phyloP scores from a whole-genome alignment of 2,329 filamentous ascomycete species.

The Fusarium annulatum region DNA sequence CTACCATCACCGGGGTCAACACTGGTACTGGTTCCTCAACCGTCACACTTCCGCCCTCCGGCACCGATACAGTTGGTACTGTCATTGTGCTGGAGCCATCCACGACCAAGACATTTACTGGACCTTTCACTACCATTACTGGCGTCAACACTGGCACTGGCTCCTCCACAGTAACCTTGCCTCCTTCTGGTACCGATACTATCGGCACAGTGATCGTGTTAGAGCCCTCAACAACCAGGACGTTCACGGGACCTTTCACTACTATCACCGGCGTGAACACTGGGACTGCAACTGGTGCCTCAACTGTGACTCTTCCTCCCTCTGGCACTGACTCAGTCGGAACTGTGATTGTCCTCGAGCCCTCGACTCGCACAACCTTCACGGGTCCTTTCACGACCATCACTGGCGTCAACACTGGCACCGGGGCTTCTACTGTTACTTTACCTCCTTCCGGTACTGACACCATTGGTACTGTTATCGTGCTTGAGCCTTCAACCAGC shows the following conservation, averaged over 20 bases:
- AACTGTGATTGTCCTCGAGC: not conserved
- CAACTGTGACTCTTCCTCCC: not conserved
- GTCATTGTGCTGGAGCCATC: not conserved
- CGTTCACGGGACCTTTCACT: not conserved
- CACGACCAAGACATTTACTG: not conserved
- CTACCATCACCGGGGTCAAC: not conserved
- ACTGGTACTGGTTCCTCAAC: not conserved
- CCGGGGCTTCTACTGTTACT: not conserved
- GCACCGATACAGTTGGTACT: not conserved
- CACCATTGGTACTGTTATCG: not conserved
- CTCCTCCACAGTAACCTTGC: not conserved
- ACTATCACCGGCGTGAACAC: not conserved
- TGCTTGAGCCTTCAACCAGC: not conserved
- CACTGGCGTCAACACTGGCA: not conserved
- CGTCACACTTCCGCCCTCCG: not conserved
- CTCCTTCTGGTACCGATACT: not conserved
- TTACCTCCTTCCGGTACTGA: not conserved
- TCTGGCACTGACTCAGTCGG: not conserved
- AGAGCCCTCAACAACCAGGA: not conserved
- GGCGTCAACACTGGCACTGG: not conserved
- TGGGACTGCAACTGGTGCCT: not conserved
- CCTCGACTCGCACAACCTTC: not conserved
- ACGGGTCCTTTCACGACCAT: not conserved
- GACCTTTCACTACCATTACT: not conserved
- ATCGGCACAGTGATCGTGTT: not conserved